These are phyloP conservation scores for Saksenaea vasiformis DNA, from an alignment of 371 early-diverging fungal species.

Conservation along the genomic window DNA sequence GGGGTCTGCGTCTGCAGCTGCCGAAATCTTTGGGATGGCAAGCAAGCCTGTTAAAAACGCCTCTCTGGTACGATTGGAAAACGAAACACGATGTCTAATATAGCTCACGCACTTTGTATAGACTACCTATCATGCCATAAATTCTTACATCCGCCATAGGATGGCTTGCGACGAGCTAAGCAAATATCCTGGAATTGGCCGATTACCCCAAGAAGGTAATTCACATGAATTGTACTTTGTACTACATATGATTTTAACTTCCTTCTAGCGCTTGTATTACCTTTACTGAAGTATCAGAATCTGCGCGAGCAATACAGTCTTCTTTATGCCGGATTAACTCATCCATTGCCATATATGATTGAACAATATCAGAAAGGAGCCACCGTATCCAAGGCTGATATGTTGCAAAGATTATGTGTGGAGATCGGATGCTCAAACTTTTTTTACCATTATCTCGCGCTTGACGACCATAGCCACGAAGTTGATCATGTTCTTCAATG, in stretches of 20 bases:
- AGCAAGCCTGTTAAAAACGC: not conserved
- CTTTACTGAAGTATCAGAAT: conserved; percentile 16
- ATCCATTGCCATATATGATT: conserved; percentile 23
- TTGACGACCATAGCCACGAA: conserved; percentile 7
- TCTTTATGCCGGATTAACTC: conserved; percentile 13
- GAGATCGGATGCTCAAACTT: conserved; percentile 20
- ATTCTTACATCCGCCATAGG: conserved; percentile 14
- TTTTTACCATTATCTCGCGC: conserved; percentile 22
- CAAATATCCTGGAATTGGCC: not conserved
- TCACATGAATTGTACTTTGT: not conserved
- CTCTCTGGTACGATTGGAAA: not conserved
- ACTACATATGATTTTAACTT: not conserved
- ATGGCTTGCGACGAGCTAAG: conserved; percentile 12
- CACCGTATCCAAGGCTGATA: conserved; percentile 8
- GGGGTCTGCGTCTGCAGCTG: not conserved
- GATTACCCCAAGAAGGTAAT: conserved; percentile 7
- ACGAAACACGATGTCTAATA: not conserved
- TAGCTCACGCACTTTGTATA: conserved; percentile 1
- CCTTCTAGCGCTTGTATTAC: conserved; percentile 14
- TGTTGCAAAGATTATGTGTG: conserved; percentile 25
- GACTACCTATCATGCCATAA: conserved; percentile 13
- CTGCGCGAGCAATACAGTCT: not conserved
- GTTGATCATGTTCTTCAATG: conserved; percentile 22
- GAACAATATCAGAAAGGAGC: conserved; percentile 22
- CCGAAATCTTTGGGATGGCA: conserved; percentile 12